Conservation (phyloP, 2,329 filamentous ascomycete species). For the Fusarium siculi region DNA sequence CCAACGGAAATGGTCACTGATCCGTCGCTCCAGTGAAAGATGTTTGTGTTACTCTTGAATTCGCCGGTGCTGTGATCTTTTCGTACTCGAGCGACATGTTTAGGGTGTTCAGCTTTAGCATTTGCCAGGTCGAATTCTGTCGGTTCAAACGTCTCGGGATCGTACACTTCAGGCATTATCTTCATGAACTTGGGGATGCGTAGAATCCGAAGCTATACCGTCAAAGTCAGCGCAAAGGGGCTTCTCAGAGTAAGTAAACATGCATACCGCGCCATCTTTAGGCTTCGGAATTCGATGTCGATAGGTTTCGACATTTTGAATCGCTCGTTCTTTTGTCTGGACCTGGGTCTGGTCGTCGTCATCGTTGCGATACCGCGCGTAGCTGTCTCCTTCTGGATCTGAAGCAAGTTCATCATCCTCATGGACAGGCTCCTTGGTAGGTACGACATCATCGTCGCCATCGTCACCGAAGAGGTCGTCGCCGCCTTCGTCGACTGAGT, state of each 20-base stretch:
- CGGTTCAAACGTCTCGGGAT: slow-evolving; percentile 72
- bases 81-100: slow-evolving; percentile 76
- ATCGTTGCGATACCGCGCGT: slow-evolving; percentile 55
- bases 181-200: slow-evolving; percentile 79
- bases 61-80: slow-evolving; percentile 72
- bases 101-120: slow-evolving; percentile 64
- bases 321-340: slow-evolving; percentile 63
- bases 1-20: slow-evolving; percentile 81
- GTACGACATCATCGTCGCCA: slow-evolving; percentile 66
- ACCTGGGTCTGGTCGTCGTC: slow-evolving; percentile 57
- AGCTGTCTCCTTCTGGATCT: slow-evolving; percentile 59
- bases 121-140: slow-evolving; percentile 65
- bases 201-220: slow-evolving; percentile 71
- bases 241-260: neutral
- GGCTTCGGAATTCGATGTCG: slow-evolving; percentile 77
- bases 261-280: slow-evolving; percentile 73
- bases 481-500: slow-evolving; percentile 64
- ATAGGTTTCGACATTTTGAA: slow-evolving; percentile 72
- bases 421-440: slow-evolving; percentile 70
- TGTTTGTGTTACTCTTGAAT: slow-evolving; percentile 78
- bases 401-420: slow-evolving; percentile 70
- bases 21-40: slow-evolving; percentile 83
- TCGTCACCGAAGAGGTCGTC: slow-evolving; percentile 73
- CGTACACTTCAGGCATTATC: slow-evolving; percentile 74
- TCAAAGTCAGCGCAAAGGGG: slow-evolving; percentile 10